These are phyloP conservation scores for Boletus subcaerulescens DNA, from an alignment of 768 basidiomycete genomes.

Conservation along the genomic window DNA sequence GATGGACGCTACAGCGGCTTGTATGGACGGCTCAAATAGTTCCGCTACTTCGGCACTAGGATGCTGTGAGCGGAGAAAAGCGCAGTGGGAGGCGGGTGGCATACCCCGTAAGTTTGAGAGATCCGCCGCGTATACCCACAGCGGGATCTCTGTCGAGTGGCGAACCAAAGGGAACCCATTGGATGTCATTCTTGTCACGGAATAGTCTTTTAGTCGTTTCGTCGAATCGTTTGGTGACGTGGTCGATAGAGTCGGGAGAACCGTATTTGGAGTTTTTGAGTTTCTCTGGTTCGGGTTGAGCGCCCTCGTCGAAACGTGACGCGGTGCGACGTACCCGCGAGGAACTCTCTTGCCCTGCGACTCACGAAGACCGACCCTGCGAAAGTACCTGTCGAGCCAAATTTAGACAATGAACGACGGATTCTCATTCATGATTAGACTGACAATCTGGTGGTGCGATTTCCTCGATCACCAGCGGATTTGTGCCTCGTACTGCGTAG, in stretches of 20 bases:
- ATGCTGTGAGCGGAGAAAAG: background rate
- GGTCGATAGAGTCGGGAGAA: conserved; percentile 65
- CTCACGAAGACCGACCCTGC: conserved; percentile 83
- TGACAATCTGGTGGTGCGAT: conserved; percentile 79
- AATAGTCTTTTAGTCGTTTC: conserved; percentile 82
- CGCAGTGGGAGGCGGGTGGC: conserved; percentile 23
- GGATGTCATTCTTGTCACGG: conserved; percentile 60
- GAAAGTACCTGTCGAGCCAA: conserved; percentile 56
- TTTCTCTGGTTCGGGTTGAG: conserved; percentile 48
- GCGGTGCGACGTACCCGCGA: conserved; percentile 49
- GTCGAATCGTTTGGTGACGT: conserved; percentile 77
- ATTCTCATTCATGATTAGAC: conserved; percentile 18
- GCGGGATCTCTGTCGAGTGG: conserved; percentile 69
- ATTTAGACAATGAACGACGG: conserved; percentile 1
- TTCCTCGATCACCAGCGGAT: conserved; percentile 76
- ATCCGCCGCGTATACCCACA: conserved; percentile 72
- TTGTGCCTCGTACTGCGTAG: conserved; percentile 67
- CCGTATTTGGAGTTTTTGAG: conserved; percentile 73
- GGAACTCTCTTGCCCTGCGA: conserved; percentile 65
- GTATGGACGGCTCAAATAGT: conserved; percentile 76
- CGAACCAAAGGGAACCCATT: conserved; percentile 75
- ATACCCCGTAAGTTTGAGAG: conserved; percentile 69
- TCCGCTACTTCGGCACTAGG: conserved; percentile 54
- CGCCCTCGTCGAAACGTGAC: background rate
- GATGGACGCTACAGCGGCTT: conserved; percentile 69